Base-by-base conservation (phyloP, 1,284 basidiomycete genomes). In the Inonotus obliquus region DNA sequence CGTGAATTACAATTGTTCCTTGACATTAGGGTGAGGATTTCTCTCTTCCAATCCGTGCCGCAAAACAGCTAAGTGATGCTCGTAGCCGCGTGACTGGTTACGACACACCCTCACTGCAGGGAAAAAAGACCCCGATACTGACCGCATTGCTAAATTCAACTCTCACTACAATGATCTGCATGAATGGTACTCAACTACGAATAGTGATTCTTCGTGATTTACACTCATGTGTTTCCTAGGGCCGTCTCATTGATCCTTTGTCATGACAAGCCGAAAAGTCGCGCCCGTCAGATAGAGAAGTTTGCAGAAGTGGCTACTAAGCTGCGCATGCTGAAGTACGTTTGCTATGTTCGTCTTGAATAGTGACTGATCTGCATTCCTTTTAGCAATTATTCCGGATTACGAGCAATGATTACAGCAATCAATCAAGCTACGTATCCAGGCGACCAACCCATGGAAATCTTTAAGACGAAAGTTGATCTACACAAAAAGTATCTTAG, bases 351-450 rank as follows among this genome's bases (percentile, higher is more conserved):
- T 27, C 17, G 13, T 1, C 17, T 19, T 29, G 17, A 35, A 13
- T 17, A 13, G 2, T 10, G n/a, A 25, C 48, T 27, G n/a, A 35
- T 14, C 7, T 2, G 11, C 6, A 14, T 52, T 14, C 51, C 27
- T 52, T 19, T 87, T 47, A 89, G 91, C 70, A 92, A 92, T 67
- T 92, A 92, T 70, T 91, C 89, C 9, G 90, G 85, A 1, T 72
- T 92, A 61, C 87, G 90, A 21, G 89, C 90, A 4, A 84, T 92
- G 67, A 84, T 92, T 19, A 89, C 89, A 37, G 90, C 90, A n/a
- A 91, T 92, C 72, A 89, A 91, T 67, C 84, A 81, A 65, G 82
- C 88, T 0, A 86, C 84, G 1, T 88, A 82, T 66, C 76, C 82
- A 41, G 87, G 85, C 17, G 89, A 91, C 68, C 81, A 82, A 63